Evolutionary conservation across 1,284 basidiomycete genomes (phyloP).

Genomic region (Abortiporus biennis): DNA sequence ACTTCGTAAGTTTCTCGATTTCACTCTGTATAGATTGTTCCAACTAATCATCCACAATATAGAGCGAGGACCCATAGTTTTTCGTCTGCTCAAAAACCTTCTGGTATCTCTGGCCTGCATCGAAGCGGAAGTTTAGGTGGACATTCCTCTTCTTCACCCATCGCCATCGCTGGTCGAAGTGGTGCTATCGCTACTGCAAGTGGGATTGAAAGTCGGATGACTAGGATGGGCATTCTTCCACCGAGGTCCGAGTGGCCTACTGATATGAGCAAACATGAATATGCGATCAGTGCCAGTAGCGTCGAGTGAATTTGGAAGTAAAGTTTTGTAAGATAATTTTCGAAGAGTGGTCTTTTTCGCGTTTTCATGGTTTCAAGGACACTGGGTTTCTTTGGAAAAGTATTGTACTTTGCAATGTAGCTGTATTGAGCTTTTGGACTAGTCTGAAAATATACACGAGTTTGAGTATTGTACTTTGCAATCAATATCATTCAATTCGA

Average conservation of each 20-base stretch:
- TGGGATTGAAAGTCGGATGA: not conserved
- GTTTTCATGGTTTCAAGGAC: too few relatives aligned
- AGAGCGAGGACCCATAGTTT: not conserved
- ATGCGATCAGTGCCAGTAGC: constrained; percentile 28
- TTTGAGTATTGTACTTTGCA: too few relatives aligned
- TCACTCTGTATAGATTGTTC: constrained; percentile 7
- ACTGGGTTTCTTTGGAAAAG: too few relatives aligned
- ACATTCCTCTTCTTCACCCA: not conserved
- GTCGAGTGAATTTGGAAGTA: too few relatives aligned
- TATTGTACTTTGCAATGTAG: too few relatives aligned
- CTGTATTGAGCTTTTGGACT: too few relatives aligned
- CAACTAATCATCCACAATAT: not conserved
- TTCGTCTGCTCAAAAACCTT: not conserved
- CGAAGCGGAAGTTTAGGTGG: not conserved
- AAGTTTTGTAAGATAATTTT: too few relatives aligned
- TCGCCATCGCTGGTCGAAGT: not conserved
- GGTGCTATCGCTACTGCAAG: not conserved
- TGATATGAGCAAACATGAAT: constrained; percentile 27
- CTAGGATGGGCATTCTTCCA: constrained; percentile 4
- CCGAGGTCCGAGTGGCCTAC: constrained; percentile 7
- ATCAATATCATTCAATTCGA: too few relatives aligned
- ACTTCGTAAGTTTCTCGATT: not conserved
- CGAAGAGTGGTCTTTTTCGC: too few relatives aligned
- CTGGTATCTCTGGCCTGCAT: not conserved
- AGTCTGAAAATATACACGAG: too few relatives aligned